Evolutionary conservation across 805 yeast species (phyloP).

Genomic region (Candida chauliodis): DNA sequence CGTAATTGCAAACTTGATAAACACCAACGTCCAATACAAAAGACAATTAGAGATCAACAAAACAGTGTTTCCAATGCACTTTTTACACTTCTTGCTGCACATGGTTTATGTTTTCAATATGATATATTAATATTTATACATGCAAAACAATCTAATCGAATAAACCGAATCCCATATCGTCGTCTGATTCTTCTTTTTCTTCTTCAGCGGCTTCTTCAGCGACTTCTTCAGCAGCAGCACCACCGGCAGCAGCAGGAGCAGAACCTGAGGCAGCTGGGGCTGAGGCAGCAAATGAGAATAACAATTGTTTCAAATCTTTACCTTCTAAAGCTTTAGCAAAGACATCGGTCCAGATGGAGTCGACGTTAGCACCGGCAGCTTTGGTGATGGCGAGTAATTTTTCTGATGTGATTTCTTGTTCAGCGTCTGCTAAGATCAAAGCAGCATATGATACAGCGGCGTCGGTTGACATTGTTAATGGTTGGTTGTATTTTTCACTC

Average conservation of each 20-base stretch:
- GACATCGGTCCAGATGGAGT: conserved; percentile 79
- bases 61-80: no score
- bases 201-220: conserved; percentile 66
- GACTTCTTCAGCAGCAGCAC: conserved; percentile 59
- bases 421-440: conserved; percentile 96
- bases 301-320: conserved; percentile 77
- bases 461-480: conserved; percentile 69
- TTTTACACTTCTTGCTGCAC: no score
- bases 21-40: no score
- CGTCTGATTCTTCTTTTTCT: conserved; percentile 65
- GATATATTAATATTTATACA: no score
- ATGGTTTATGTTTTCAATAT: background rate
- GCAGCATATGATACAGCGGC: conserved; percentile 97
- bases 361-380: conserved; percentile 83
- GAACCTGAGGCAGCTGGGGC: conserved; percentile 40
- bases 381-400: conserved; percentile 72
- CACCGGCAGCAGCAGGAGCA: conserved; percentile 29
- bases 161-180: conserved; percentile 94
- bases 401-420: conserved; percentile 86
- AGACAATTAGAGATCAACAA: no score
- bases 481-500: background rate
- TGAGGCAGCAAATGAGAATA: conserved; percentile 50
- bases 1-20: no score
- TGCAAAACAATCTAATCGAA: conserved; percentile 68
- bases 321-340: conserved; percentile 86